Evolutionary conservation across 1,284 basidiomycete species (phyloP).

Genomic region (Pseudozyma flocculosa): DNA sequence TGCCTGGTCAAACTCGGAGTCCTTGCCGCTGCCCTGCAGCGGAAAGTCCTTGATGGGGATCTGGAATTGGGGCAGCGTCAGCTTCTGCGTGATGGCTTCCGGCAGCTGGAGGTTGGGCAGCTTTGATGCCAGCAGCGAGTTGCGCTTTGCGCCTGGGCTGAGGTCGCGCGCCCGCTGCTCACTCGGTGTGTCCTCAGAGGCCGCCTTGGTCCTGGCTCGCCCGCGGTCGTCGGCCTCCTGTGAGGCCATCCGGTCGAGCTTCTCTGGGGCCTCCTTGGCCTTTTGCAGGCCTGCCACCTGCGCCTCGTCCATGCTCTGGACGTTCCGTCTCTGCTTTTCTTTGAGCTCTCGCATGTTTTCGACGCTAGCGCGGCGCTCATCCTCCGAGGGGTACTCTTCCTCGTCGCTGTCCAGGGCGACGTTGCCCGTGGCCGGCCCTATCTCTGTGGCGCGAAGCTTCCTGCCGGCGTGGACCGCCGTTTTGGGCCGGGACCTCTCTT

Average conservation of each 20-base stretch:
- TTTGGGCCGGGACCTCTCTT: too few species aligned
- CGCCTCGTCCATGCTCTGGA: slow-evolving; percentile 29
- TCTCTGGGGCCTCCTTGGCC: not conserved
- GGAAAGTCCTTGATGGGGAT: slow-evolving; percentile 49
- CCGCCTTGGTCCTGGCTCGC: too few species aligned
- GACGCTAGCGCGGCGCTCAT: not conserved
- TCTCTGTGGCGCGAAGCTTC: not conserved
- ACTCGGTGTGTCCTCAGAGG: not conserved
- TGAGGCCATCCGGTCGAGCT: not conserved
- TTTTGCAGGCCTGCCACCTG: slow-evolving; percentile 17
- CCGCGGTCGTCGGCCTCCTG: too few species aligned
- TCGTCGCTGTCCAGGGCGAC: slow-evolving; percentile 22
- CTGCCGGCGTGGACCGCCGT: not conserved
- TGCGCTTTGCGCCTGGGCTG: too few species aligned
- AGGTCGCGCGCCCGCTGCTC: not conserved
- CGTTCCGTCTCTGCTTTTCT: slow-evolving; percentile 15
- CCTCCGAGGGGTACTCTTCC: slow-evolving; percentile 4
- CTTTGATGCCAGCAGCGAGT: not conserved
- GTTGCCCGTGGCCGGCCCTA: not conserved
- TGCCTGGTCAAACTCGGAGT: slow-evolving; percentile 45
- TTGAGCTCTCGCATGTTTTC: slow-evolving; percentile 11
- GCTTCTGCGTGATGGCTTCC: not conserved
- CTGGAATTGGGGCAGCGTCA: not conserved
- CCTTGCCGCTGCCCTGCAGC: slow-evolving; percentile 39
- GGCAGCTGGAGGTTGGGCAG: not conserved